Evolutionary conservation across 2,329 filamentous ascomycete species (phyloP).

Genomic region (Albophoma yamanashiensis): DNA sequence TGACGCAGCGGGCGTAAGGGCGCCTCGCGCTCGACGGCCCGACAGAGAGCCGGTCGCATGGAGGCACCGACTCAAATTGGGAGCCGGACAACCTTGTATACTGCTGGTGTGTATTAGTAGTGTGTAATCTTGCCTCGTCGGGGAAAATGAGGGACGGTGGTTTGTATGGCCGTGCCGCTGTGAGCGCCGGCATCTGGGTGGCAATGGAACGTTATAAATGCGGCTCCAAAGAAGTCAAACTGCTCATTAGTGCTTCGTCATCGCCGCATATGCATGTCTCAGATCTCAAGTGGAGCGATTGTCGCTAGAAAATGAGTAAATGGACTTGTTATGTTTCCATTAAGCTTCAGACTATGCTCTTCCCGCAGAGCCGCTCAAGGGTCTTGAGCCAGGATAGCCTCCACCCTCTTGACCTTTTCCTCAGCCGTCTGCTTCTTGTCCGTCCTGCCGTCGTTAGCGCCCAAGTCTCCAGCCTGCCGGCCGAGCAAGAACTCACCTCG

Average conservation of each 20-base stretch:
- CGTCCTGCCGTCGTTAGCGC: conserved; percentile 42
- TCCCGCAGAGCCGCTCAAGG: neutral
- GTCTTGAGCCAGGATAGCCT: conserved; percentile 33
- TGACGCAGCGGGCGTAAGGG: conserved; percentile 39
- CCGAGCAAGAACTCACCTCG: conserved; percentile 43
- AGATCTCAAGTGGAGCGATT: neutral
- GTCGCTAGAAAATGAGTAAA: too few relatives aligned
- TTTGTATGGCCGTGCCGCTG: neutral
- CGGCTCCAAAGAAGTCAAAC: neutral
- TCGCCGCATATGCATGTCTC: neutral
- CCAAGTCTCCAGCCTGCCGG: neutral
- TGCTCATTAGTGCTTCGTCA: neutral
- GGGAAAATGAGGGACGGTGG: neutral
- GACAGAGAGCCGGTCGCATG: neutral
- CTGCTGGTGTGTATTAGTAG: conserved; percentile 1
- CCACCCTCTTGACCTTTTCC: conserved; percentile 63
- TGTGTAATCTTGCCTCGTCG: neutral
- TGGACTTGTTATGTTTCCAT: too few relatives aligned
- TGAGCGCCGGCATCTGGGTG: neutral
- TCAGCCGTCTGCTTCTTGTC: conserved; percentile 76
- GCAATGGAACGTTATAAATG: neutral
- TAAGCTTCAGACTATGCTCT: neutral
- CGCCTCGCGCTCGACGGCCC: neutral
- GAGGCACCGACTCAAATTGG: neutral
- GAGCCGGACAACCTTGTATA: neutral